Percentiles rank a stretch among this genome's conserved stretches.
These are phyloP conservation scores for Nemania sp. DNA, from an alignment of 2,329 filamentous ascomycete species.

Conservation along the genomic window DNA sequence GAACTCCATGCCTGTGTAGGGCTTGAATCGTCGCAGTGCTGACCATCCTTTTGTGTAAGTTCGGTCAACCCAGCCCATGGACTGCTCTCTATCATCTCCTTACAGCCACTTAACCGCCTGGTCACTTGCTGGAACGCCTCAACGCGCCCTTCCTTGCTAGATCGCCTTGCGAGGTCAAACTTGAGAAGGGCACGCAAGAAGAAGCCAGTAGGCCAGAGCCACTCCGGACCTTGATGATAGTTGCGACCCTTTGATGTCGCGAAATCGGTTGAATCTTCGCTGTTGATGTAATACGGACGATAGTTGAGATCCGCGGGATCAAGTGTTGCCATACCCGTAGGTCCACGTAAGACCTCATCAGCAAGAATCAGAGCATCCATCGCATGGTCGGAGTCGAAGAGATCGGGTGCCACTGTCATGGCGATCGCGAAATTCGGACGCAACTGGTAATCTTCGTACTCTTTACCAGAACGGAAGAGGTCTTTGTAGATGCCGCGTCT, in stretches of 20 bases:
- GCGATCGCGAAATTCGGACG: conserved; percentile 93
- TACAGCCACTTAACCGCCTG: conserved; percentile 77
- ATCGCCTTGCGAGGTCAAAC: conserved; percentile 79
- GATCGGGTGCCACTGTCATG: conserved; percentile 88
- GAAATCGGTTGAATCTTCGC: conserved; percentile 89
- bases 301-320: conserved; percentile 94
- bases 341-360: conserved; percentile 79
- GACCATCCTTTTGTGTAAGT: conserved; percentile 87
- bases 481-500: conserved; percentile 98
- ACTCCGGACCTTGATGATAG: conserved; percentile 97
- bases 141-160: conserved; percentile 64
- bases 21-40: conserved; percentile 82
- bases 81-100: conserved; percentile 77
- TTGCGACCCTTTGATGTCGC: conserved; percentile 92
- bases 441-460: conserved; percentile 97
- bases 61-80: conserved; percentile 91
- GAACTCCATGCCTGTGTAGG: conserved; percentile 98
- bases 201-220: conserved; percentile 96
- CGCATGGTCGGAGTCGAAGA: conserved; percentile 81
- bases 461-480: conserved; percentile 88
- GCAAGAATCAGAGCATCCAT: conserved; percentile 78
- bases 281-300: conserved; percentile 91
- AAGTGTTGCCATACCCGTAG: conserved; percentile 92
- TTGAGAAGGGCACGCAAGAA: conserved; percentile 89
- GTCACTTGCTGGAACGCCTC: conserved; percentile 97